phyloP scores from a whole-genome alignment of 805 yeast species.

The Monosporozyma yasuniensis region DNA sequence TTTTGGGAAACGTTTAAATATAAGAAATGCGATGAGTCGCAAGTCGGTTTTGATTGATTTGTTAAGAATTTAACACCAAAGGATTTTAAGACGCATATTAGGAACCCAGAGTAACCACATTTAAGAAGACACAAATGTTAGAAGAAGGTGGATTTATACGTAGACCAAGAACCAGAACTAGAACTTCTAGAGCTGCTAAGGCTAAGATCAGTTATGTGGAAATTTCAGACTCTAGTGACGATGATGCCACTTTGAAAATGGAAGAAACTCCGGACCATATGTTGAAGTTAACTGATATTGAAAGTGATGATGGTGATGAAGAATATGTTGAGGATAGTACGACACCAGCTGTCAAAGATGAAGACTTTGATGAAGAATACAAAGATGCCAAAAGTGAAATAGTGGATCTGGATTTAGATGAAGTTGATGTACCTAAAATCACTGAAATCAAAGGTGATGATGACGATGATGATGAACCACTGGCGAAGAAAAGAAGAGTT shows the following conservation, averaged over 20 bases:
- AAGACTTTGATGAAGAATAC: constrained; percentile 10
- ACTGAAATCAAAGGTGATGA: neutral
- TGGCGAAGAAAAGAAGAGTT: constrained; percentile 17
- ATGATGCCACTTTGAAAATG: constrained; percentile 3
- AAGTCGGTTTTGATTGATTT: neutral
- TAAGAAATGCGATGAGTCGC: neutral
- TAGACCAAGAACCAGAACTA: constrained; percentile 14
- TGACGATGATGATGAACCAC: constrained; percentile 17
- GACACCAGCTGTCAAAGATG: constrained; percentile 3
- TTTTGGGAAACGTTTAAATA: neutral
- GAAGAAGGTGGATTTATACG: constrained; percentile 29
- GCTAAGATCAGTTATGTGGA: constrained; percentile 32
- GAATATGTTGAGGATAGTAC: constrained; percentile 3
- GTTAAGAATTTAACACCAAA: too few relatives aligned
- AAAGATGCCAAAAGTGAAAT: constrained; percentile 9
- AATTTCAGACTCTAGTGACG: constrained; percentile 17
- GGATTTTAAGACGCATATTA: too few relatives aligned
- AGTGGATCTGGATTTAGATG: neutral
- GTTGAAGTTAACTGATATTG: constrained; percentile 7
- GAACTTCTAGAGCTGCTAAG: constrained; percentile 19
- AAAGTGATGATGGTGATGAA: constrained; percentile 14
- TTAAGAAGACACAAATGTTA: neutral
- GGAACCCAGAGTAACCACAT: neutral
- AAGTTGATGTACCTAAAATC: too few relatives aligned
- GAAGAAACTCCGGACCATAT: neutral